Conservation (phyloP, 192 early-diverging fungal species). For the Rhizoclosmatium sp. region DNA sequence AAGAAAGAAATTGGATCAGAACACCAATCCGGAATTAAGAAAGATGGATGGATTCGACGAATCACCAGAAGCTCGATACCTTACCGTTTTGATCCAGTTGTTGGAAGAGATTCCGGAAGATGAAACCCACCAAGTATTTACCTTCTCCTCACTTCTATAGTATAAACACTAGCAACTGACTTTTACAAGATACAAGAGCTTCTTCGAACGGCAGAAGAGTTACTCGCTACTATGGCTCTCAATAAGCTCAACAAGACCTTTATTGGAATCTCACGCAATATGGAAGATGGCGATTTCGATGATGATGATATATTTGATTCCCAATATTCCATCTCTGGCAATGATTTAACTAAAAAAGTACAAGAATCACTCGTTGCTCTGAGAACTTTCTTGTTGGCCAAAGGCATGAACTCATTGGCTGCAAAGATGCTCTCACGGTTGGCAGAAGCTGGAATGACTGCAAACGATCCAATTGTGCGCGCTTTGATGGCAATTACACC, state of each 20-base stretch:
- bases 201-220: slow-evolving; percentile 9
- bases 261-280: background rate
- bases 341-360: too few species aligned
- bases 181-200: background rate
- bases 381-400: background rate
- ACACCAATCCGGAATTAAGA: background rate
- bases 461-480: background rate
- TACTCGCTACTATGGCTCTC: slow-evolving; percentile 21
- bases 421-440: background rate
- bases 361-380: background rate
- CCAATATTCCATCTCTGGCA: too few species aligned
- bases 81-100: slow-evolving; percentile 5
- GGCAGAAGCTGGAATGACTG: background rate
- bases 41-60: slow-evolving; percentile 8
- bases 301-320: too few species aligned
- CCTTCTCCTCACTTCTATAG: background rate
- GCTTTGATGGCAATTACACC: background rate
- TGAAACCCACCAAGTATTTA: background rate
- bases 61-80: background rate
- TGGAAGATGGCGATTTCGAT: background rate
- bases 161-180: background rate
- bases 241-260: slow-evolving; percentile 28
- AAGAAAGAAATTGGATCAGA: slow-evolving; percentile 9
- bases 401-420: background rate
- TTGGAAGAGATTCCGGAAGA: slow-evolving; percentile 18